A percentile compares a stretch with the other conserved stretches of the same genome.
These are phyloP conservation scores for Balansia obtecta DNA, from an alignment of 2,329 filamentous ascomycete species.

Conservation along the genomic window DNA sequence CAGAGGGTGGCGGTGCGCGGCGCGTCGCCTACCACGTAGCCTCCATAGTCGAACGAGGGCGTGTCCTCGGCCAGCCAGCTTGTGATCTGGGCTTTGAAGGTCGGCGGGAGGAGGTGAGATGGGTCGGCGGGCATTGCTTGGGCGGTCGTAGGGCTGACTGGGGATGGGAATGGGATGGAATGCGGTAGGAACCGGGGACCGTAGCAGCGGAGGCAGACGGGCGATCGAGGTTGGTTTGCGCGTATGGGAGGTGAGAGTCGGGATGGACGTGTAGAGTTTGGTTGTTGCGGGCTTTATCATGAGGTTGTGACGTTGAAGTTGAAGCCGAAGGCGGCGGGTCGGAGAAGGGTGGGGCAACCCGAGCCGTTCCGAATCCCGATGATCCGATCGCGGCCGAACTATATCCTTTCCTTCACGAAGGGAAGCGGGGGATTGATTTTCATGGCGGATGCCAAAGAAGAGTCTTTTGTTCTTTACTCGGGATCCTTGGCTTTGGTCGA, in stretches of 20 bases:
- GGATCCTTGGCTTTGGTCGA: too few species aligned
- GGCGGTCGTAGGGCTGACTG: not conserved
- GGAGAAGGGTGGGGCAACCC: not conserved
- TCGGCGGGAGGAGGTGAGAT: constrained; percentile 66
- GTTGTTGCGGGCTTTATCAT: not conserved
- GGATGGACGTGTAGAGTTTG: not conserved
- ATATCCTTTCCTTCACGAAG: not conserved
- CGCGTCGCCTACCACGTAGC: constrained; percentile 79
- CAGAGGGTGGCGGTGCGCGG: constrained; percentile 52
- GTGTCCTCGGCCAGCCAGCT: constrained; percentile 93
- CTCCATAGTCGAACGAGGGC: constrained; percentile 91
- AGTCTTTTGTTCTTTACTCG: too few species aligned
- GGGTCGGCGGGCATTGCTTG: constrained; percentile 18
- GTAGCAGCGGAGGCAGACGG: not conserved
- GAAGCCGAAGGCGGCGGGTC: not conserved
- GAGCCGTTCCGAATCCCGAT: too few species aligned
- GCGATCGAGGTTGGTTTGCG: too few species aligned
- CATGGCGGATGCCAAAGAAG: too few species aligned
- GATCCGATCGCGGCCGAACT: not conserved
- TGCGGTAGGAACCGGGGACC: too few species aligned
- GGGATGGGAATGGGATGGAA: too few species aligned
- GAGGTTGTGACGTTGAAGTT: not conserved
- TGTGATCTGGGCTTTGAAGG: constrained; percentile 70
- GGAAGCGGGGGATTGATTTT: too few species aligned
- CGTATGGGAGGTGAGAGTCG: not conserved